Base-by-base conservation (phyloP, 768 basidiomycete genomes). In the Trametes elegans region DNA sequence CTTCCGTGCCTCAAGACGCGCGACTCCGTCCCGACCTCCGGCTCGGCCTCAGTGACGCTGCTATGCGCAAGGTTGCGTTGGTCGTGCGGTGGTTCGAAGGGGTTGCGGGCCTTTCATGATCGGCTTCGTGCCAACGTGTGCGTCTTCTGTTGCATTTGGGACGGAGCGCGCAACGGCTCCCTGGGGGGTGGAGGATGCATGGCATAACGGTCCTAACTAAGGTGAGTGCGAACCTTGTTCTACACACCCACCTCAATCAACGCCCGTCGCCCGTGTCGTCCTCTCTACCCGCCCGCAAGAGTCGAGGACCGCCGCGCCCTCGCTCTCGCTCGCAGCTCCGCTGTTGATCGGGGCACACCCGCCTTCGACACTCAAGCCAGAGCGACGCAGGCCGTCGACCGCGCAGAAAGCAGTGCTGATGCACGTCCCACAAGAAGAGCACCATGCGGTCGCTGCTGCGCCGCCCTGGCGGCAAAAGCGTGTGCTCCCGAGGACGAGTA, bases 51-150 rank as follows among this genome's bases (percentile, higher is more conserved):
- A 88, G 83, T 53, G 89, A 92, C 52, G 80, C 82, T 8, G 77
- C 76, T 7, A 85, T 92, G 13, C 76, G 81, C 51, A 85, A 78
- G 55, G 89, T 93, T 0, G 79, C 84, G 0, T 71, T 75, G 16
- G 74, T 89, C 27, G 88, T 83, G 2, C 63, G 64, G 5, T 92
- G 90, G 90, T 87, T 92, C 55, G 81, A 90, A 67, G 66, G 64
- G n/a, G 83, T 86, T 74, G 86, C 87, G 3, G 88, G 88, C 0
- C 70, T 89, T 59, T 35, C 34, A 7, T 53, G 16, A 38, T 24
- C 10, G 8, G 35, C 29, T 21, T 13, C 7, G 26, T 9, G 24
- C 13, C 28, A 14, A 10, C 39, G 8, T 13, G 32, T 44, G 13
- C 43, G 34, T 35, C 34, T 35, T 35, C 34, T 11, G 34, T 13